Evolutionary conservation across 1,139 yeast genomes (phyloP), one percentile per base, ranked within the genome.

Genomic region (Pichia sp.): DNA sequence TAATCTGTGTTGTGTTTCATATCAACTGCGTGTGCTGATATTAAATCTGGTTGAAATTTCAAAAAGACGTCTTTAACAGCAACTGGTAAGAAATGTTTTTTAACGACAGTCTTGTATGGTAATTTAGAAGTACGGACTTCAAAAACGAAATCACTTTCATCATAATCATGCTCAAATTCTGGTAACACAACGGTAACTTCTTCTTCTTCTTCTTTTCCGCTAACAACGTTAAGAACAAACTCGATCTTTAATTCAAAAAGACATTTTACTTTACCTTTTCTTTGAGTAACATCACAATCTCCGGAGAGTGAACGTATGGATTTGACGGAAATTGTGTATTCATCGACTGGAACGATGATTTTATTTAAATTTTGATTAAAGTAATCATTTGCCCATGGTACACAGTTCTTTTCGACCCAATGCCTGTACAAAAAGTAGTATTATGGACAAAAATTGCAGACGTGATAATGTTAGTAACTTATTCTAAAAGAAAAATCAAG

Each of bases 351-450:
- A 13, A 48, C 45, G 1, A 43, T 18, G 27, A 74, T 61, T 41
- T 65, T 56, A 10, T 64, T 51, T 31, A 81, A 62, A 23, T 70
- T 65, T 26, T 65, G 60, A 30, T 69, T 62, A 48, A 83, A 68
- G 57, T 81, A 82, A 11, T 64, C 64, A 55, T 76, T 76, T 18
- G 86, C 73, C 91, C 91, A 83, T 42, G 85, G 80, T 41, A 82
- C 69, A 53, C 89, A 81, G 66, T 82, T 81, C 57, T 77, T 81
- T 56, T 82, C 87, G 32, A 83, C 80, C 91, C 93, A 83, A 66
- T 83, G 91, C 93, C 80, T 54, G 33, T 14, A 34, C 5, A n/a
- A 15, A 16, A 25, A 26, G 5, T 5, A 25, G n/a, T 29, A 23
- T 11, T 11, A 9, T 10, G n/a, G 15, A 13, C n/a, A 10, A 16